phyloP scores from a whole-genome alignment of 768 basidiomycete genomes.

The Scleroderma citrinum region DNA sequence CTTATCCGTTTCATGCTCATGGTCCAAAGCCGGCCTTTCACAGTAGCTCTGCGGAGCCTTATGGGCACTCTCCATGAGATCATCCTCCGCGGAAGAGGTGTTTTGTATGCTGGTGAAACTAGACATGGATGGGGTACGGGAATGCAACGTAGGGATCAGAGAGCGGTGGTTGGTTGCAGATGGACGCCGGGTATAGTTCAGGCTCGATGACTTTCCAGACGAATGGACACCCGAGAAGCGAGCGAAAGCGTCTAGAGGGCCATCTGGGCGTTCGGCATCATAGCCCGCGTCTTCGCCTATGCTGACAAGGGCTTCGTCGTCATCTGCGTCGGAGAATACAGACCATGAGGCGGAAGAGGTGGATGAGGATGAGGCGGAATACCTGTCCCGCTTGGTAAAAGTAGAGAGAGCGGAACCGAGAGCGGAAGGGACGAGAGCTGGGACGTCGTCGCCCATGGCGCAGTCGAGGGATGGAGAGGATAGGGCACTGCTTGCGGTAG shows the following conservation, averaged over 20 bases:
- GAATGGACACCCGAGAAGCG: slow-evolving; percentile 37
- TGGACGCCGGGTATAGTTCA: slow-evolving; percentile 64
- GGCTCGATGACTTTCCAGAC: slow-evolving; percentile 38
- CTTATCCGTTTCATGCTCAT: slow-evolving; percentile 19
- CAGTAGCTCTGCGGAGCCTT: slow-evolving; percentile 21
- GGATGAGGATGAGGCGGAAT: slow-evolving; percentile 58
- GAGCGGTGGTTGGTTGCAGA: slow-evolving; percentile 67
- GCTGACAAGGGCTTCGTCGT: slow-evolving; percentile 33
- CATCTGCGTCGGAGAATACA: slow-evolving; percentile 59
- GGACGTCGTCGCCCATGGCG: slow-evolving; percentile 53
- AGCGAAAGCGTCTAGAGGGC: slow-evolving; percentile 33
- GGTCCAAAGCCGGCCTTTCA: slow-evolving; percentile 29
- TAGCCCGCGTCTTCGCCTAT: slow-evolving; percentile 30
- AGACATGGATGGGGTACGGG: slow-evolving; percentile 46
- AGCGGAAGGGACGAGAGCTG: slow-evolving; percentile 54
- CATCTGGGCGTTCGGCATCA: slow-evolving; percentile 32
- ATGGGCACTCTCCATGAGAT: slow-evolving; percentile 35
- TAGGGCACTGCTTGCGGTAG: slow-evolving; percentile 58
- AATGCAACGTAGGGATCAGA: slow-evolving; percentile 50
- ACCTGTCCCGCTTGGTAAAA: slow-evolving; percentile 42
- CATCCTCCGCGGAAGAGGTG: slow-evolving; percentile 41
- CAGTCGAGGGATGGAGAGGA: slow-evolving; percentile 60
- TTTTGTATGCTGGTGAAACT: slow-evolving; percentile 26
- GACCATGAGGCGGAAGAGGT: slow-evolving; percentile 64
- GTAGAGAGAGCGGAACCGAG: slow-evolving; percentile 48